Evolutionary conservation across 345 rosid genomes (phyloP).

Genomic region (Noccaea caerulescens): DNA sequence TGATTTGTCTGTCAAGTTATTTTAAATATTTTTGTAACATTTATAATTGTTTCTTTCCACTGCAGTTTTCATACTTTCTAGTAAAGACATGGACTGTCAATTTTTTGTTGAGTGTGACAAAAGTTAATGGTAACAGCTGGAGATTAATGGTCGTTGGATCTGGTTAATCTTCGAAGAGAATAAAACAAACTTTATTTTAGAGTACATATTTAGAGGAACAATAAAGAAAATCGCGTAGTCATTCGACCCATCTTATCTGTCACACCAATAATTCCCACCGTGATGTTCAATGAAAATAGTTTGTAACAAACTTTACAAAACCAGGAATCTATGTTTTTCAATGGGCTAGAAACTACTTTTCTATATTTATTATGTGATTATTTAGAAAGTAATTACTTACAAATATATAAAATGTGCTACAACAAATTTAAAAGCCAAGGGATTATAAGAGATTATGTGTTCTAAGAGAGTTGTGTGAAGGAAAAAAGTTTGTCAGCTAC

Average conservation of each 20-base stretch:
- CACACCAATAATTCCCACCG: conserved; percentile 33
- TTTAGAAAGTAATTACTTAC: neutral
- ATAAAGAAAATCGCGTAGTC: conserved; percentile 11
- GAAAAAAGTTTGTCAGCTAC: too few relatives aligned
- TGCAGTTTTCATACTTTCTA: conserved; percentile 8
- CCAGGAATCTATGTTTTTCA: conserved; percentile 39
- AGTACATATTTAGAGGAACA: neutral
- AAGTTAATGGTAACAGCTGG: conserved; percentile 38
- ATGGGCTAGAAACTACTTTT: conserved; percentile 39
- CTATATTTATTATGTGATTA: neutral
- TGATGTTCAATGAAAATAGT: conserved; percentile 20
- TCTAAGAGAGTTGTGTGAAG: too few relatives aligned
- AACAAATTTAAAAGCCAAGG: too few relatives aligned
- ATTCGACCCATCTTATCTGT: conserved; percentile 36
- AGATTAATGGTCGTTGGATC: conserved; percentile 30
- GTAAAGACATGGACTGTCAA: conserved; percentile 9
- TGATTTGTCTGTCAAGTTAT: neutral
- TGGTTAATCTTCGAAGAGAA: neutral
- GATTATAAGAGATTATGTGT: too few relatives aligned
- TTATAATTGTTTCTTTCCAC: conserved; percentile 3
- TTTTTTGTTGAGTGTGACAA: conserved; percentile 7
- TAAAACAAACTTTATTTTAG: neutral
- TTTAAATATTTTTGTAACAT: neutral
- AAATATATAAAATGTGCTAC: too few relatives aligned
- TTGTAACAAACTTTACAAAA: conserved; percentile 25